Conservation (phyloP, 2,329 filamentous ascomycete genomes). For the Dryadomyces quercivorus region DNA sequence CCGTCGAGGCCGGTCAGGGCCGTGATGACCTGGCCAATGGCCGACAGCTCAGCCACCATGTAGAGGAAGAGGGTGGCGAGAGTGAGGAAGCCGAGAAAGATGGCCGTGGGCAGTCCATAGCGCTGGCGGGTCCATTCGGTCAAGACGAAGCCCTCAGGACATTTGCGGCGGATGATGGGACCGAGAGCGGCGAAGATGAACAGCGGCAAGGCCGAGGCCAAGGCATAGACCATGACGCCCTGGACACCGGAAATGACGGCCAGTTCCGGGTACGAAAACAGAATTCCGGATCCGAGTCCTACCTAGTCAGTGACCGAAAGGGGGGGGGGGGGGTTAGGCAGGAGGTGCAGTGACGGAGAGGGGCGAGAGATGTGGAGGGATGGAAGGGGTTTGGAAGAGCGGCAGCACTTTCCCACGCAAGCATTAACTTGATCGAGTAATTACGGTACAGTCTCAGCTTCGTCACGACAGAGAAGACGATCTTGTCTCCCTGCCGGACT, state of each 20-base stretch:
- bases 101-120: constrained; percentile 55
- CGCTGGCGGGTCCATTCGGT: constrained; percentile 76
- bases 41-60: constrained; percentile 76
- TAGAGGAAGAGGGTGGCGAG: constrained; percentile 74
- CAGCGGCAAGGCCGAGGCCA: constrained; percentile 60
- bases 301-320: constrained; percentile 28
- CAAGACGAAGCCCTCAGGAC: constrained; percentile 71
- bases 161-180: constrained; percentile 66
- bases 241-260: constrained; percentile 70
- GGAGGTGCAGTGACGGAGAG: constrained; percentile 2
- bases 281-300: constrained; percentile 75
- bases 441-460: constrained; percentile 95
- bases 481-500: constrained; percentile 41
- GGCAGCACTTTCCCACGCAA: constrained; percentile 97
- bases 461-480: constrained; percentile 26
- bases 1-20: constrained; percentile 63
- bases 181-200: constrained; percentile 64
- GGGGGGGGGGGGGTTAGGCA: constrained; percentile 5
- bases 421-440: constrained; percentile 98
- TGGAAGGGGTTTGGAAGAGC: constrained; percentile 35
- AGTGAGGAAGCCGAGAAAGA: constrained; percentile 68
- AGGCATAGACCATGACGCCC: constrained; percentile 63
- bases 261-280: constrained; percentile 73
- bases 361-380: constrained; percentile 14
- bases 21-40: constrained; percentile 66